Percentiles rank a stretch among this genome's conserved stretches.
Evolutionary conservation across 306 rosid genomes (phyloP).

Genomic region (Pueraria montana): DNA sequence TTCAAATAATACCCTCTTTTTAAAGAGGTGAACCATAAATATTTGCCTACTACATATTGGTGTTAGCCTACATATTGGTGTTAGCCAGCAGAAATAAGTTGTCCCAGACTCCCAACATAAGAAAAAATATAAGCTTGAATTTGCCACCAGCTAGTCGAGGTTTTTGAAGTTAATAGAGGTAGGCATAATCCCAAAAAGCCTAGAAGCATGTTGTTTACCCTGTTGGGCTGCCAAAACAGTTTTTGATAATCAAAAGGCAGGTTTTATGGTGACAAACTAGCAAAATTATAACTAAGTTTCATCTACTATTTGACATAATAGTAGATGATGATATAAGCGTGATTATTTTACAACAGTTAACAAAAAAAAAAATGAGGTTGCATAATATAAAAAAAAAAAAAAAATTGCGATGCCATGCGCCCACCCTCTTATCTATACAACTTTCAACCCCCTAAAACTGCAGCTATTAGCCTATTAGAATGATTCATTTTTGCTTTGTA

Average conservation of each 20-base stretch:
- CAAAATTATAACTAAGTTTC: not conserved
- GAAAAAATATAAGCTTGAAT: too few species aligned
- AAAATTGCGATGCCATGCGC: conserved; percentile 17
- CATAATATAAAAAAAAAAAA: not conserved
- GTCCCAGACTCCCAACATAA: not conserved
- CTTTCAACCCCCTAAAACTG: conserved; percentile 33
- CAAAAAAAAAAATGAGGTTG: conserved; percentile 33
- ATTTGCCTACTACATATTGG: too few species aligned
- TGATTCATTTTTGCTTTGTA: conserved; percentile 20
- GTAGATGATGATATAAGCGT: not conserved
- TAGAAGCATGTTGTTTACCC: not conserved
- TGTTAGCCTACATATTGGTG: too few species aligned
- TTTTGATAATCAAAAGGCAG: not conserved
- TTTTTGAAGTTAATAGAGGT: not conserved
- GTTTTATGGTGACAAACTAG: not conserved
- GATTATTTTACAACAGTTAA: conserved; percentile 35
- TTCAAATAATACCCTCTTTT: too few species aligned
- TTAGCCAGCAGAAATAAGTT: not conserved
- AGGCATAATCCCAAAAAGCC: not conserved
- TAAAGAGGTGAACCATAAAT: too few species aligned
- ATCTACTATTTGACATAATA: not conserved
- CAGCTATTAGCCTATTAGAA: conserved; percentile 38
- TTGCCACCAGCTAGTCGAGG: too few species aligned
- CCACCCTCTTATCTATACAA: conserved; percentile 47
- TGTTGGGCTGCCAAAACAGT: too few species aligned